A percentile compares a stretch with the other conserved stretches of the same genome.
These are phyloP conservation scores for Quercus lobata DNA, from an alignment of 331 rosid genomes.

Conservation along the genomic window DNA sequence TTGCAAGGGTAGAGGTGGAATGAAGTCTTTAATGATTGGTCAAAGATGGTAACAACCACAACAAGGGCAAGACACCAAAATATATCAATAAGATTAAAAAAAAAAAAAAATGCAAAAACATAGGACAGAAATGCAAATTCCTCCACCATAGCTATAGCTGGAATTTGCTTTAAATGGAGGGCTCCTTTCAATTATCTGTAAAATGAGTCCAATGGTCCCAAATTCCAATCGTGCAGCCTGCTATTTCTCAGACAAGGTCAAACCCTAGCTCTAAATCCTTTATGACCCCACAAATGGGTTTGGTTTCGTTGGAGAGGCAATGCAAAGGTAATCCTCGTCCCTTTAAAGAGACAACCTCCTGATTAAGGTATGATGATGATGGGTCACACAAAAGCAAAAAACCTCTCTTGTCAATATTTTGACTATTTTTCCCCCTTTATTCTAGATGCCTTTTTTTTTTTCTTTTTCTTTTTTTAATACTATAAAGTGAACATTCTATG, in stretches of 20 bases:
- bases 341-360: slow-evolving; percentile 17
- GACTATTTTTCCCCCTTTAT: neutral
- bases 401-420: neutral
- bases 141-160: neutral
- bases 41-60: neutral
- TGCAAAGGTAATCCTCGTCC: slow-evolving; percentile 34
- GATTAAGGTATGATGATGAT: slow-evolving; percentile 15
- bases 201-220: neutral
- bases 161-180: neutral
- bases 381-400: slow-evolving; percentile 3
- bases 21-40: neutral
- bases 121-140: neutral
- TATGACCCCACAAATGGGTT: slow-evolving; percentile 8
- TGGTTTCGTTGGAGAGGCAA: slow-evolving; percentile 11
- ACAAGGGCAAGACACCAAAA: too few relatives aligned
- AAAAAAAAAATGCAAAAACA: neutral
- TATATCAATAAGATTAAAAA: neutral
- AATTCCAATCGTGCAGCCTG: slow-evolving; percentile 29
- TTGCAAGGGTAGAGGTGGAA: neutral
- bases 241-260: slow-evolving; percentile 14
- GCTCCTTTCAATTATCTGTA: neutral
- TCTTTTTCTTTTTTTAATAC: too few relatives aligned
- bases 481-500: neutral
- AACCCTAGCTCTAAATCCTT: slow-evolving; percentile 14
- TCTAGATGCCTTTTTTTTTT: neutral